These are phyloP conservation scores for Blepharisma japonicum DNA, from an alignment of 73 alveolate genomes.

Conservation along the genomic window DNA sequence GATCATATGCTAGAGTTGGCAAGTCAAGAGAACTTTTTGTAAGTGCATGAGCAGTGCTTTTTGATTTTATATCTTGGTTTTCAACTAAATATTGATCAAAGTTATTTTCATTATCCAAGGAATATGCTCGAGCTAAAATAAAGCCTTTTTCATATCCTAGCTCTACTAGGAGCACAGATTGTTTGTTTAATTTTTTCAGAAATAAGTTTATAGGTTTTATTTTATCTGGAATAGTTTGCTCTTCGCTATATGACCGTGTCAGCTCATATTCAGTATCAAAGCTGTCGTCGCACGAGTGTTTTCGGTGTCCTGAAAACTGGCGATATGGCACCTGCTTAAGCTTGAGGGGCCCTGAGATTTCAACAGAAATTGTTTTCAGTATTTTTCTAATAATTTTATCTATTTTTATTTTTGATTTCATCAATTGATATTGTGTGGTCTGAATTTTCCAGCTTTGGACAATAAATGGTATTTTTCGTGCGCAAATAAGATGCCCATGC, in stretches of 20 bases:
- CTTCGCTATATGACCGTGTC: too few species aligned
- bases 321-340: background rate
- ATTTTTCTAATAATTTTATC: background rate
- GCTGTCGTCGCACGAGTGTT: background rate
- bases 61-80: too few species aligned
- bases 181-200: background rate
- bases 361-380: background rate
- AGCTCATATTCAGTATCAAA: background rate
- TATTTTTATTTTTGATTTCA: too few species aligned
- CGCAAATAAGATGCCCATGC: background rate
- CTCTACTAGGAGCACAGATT: background rate
- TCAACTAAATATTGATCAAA: background rate
- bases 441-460: background rate
- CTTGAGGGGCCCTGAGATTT: background rate
- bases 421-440: background rate
- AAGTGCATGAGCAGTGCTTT: too few species aligned
- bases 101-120: background rate
- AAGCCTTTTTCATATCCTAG: background rate
- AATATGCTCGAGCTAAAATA: background rate
- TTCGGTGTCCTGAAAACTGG: background rate
- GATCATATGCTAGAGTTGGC: too few species aligned
- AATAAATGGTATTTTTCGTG: background rate
- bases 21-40: too few species aligned
- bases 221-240: too few species aligned
- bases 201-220: background rate